These are phyloP conservation scores for Diplodia intermedia DNA, from an alignment of 2,329 filamentous ascomycete species.

Conservation along the genomic window DNA sequence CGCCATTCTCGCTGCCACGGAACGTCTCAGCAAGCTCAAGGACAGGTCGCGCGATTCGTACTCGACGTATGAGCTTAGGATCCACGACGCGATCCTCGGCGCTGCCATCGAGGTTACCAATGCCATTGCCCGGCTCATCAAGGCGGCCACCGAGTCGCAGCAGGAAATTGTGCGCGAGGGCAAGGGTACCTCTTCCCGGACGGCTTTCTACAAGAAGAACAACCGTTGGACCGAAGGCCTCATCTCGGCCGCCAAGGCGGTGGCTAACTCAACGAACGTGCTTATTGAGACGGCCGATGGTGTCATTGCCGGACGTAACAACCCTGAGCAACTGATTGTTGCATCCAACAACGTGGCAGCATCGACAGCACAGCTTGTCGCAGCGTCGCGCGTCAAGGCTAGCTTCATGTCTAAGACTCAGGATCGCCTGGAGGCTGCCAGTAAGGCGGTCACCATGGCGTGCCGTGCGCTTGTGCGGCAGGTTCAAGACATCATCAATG, in stretches of 20 bases:
- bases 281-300: conserved; percentile 98
- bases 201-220: conserved; percentile 99
- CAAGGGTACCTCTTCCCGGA: conserved; percentile 82
- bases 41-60: conserved; percentile 97
- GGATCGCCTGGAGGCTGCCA: conserved; percentile 86
- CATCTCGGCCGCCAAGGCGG: conserved; percentile 95
- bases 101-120: conserved; percentile 92
- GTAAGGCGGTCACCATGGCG: conserved; percentile 88
- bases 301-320: conserved; percentile 89
- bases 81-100: conserved; percentile 93
- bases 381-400: conserved; percentile 93
- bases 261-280: conserved; percentile 90
- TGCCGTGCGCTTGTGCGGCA: conserved; percentile 89
- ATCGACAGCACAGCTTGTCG: conserved; percentile 94
- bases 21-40: conserved; percentile 86
- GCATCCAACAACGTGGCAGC: conserved; percentile 97
- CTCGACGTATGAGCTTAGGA: conserved; percentile 93
- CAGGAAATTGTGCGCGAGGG: conserved; percentile 96
- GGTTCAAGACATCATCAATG: conserved; percentile 92
- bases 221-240: conserved; percentile 98
- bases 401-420: conserved; percentile 98
- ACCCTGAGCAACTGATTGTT: conserved; percentile 95
- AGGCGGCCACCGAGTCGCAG: conserved; percentile 89
- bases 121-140: conserved; percentile 92
- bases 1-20: conserved; percentile 90